Percentiles rank a stretch among this genome's conserved stretches.
Evolutionary conservation across 2,329 filamentous ascomycete genomes (phyloP).

Genomic region (Aspergillus carbonarius): DNA sequence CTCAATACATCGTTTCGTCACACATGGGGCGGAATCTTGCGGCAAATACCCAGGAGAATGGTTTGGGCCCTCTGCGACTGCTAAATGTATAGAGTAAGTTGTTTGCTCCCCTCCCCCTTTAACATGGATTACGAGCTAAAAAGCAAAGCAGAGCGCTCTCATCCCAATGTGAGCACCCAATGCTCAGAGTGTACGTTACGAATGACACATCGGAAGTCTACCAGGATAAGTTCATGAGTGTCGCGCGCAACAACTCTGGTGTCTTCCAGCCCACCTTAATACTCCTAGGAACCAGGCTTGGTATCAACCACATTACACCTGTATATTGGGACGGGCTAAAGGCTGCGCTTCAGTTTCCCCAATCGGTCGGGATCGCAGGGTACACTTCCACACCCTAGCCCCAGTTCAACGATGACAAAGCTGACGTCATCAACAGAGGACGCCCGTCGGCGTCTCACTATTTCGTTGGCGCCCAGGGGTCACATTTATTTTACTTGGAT

Average conservation of each 20-base stretch:
- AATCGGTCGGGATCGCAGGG: conserved; percentile 96
- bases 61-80: conserved; percentile 97
- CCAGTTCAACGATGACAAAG: conserved; percentile 23
- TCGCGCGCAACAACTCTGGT: conserved; percentile 67
- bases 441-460: conserved; percentile 87
- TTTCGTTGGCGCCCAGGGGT: conserved; percentile 70
- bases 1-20: conserved; percentile 92
- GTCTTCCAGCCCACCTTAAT: conserved; percentile 81
- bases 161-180: conserved; percentile 60
- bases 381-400: conserved; percentile 42
- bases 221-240: conserved; percentile 78
- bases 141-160: conserved; percentile 64
- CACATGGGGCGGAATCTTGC: conserved; percentile 80
- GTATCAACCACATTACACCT: conserved; percentile 90
- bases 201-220: conserved; percentile 91
- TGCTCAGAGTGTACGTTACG: conserved; percentile 80
- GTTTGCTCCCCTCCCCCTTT: not conserved
- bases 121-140: conserved; percentile 10
- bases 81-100: conserved; percentile 85
- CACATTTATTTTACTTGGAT: conserved; percentile 89
- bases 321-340: conserved; percentile 96
- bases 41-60: conserved; percentile 95
- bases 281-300: conserved; percentile 81
- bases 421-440: conserved; percentile 58
- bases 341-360: conserved; percentile 76